Percentiles rank a stretch among this genome's conserved stretches.
phyloP scores from a whole-genome alignment of 805 yeast species.

The Saccharomycopsis capsularis region DNA sequence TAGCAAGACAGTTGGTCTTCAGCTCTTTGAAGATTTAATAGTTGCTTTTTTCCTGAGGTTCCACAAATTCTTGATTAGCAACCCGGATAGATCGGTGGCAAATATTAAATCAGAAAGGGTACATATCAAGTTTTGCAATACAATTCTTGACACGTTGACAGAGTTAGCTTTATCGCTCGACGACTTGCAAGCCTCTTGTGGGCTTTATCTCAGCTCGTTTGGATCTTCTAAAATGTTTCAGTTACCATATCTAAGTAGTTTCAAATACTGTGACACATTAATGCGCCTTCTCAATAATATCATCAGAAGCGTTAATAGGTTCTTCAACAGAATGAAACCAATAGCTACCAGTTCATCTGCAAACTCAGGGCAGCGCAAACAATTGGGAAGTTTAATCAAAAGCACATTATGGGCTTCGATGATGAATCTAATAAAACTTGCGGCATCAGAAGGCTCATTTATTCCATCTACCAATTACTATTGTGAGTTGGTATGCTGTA shows the following conservation, averaged over 20 bases:
- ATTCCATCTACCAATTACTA: neutral
- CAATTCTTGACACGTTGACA: neutral
- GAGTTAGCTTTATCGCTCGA: neutral
- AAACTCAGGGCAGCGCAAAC: neutral
- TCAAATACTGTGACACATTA: neutral
- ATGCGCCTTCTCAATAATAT: conserved; percentile 1
- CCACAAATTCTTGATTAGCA: neutral
- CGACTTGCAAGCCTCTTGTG: neutral
- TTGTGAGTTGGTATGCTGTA: conserved; percentile 6
- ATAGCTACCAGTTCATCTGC: neutral
- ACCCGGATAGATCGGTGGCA: neutral
- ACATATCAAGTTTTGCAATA: neutral
- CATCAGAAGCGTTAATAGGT: conserved; percentile 1
- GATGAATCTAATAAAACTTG: neutral
- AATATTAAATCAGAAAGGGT: conserved; percentile 4
- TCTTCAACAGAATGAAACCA: neutral
- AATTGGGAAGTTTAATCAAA: neutral
- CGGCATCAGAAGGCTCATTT: conserved; percentile 1
- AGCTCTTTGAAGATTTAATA: conserved; percentile 14
- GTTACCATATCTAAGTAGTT: conserved; percentile 8
- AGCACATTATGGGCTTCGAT: conserved; percentile 12
- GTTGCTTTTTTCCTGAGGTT: conserved; percentile 3
- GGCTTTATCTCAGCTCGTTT: neutral
- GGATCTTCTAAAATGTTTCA: conserved; percentile 9
- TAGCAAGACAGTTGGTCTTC: neutral